Evolutionary conservation across 2,329 filamentous ascomycete species (phyloP).

Genomic region (Pseudopithomyces maydicus): DNA sequence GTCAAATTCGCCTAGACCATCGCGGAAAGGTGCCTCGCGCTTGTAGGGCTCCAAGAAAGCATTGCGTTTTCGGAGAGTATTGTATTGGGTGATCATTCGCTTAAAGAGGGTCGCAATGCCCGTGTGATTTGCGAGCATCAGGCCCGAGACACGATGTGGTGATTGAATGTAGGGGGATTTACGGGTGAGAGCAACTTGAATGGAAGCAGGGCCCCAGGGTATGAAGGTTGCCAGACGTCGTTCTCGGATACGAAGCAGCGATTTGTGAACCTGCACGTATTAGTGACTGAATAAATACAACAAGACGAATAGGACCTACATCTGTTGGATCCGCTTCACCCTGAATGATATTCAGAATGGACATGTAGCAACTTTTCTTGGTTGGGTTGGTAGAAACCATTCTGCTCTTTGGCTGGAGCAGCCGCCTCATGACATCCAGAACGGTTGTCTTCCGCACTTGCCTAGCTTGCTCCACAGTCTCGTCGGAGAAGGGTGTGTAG

Average conservation of each 20-base stretch:
- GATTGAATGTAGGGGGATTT: slow-evolving; percentile 95
- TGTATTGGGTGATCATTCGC: slow-evolving; percentile 89
- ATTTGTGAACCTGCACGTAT: slow-evolving; percentile 78
- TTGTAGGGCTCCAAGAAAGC: slow-evolving; percentile 97
- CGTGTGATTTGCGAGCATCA: slow-evolving; percentile 98
- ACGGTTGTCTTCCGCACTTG: slow-evolving; percentile 98
- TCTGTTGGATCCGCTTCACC: slow-evolving; percentile 98
- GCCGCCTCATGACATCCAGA: slow-evolving; percentile 92
- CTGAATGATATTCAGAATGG: slow-evolving; percentile 98
- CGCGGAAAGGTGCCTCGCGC: slow-evolving; percentile 89
- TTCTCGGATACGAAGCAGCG: slow-evolving; percentile 91
- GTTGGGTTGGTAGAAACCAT: slow-evolving; percentile 97
- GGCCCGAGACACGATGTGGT: slow-evolving; percentile 89
- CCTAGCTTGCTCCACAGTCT: slow-evolving; percentile 95
- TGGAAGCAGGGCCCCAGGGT: slow-evolving; percentile 96
- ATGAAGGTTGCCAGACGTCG: slow-evolving; percentile 94
- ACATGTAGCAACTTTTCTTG: slow-evolving; percentile 99
- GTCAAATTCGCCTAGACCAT: slow-evolving; percentile 93
- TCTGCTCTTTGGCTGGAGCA: slow-evolving; percentile 96
- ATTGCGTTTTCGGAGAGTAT: slow-evolving; percentile 92
- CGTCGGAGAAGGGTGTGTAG: slow-evolving; percentile 96
- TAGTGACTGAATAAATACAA: slow-evolving; percentile 7
- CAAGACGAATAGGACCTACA: slow-evolving; percentile 50
- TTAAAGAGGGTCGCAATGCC: slow-evolving; percentile 97
- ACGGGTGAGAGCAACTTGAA: slow-evolving; percentile 95